Evolutionary conservation across 345 rosid genomes (phyloP), one percentile per base, ranked within the genome.

Genomic region (Noccaea bulbosa): DNA sequence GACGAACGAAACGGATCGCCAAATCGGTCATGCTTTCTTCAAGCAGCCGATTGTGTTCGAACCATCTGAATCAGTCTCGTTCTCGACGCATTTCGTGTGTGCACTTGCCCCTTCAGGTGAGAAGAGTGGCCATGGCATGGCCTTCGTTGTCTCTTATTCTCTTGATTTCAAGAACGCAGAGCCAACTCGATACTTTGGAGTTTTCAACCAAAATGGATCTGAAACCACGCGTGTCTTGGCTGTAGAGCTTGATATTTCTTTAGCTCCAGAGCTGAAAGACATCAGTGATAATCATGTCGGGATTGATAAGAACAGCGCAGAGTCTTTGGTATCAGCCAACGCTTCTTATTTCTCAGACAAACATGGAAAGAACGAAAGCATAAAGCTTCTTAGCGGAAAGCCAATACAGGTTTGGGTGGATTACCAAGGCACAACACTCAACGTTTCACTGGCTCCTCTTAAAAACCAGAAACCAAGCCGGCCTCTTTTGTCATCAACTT

Each of bases 401-500:
- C 83, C 83, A 10, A 83, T 86, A 46, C 91, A 85, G 67, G 76
- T 76, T n/a, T 88, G 93, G 89, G 72, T 91, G n/a, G 95, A 87
- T 8, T 91, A 87, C 41, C 77, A 65, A 75, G 73, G 74, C 47
- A 81, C 69, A 66, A 60, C 69, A 17, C 71, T 87, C 50, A 58
- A 75, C 34, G 87, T 91, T 57, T 75, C 85, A 12, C 6, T 85
- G 54, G 88, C 91, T 40, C 83, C 88, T 6, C 12, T 73, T 6
- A 10, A 20, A 11, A 11, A 2, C 3, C 8, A 37, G 27, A 82
- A 83, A 27, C 96, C 91, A 8, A 69, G 45, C 9, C n/a, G 6
- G 8, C 87, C 95, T 40, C 83, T 91, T 24, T 17, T 91, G 78
- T 87, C 78, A 30, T 37, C 85, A 32, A 17, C 51, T 62, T 1